Evolutionary conservation across 1,284 basidiomycete species (phyloP).

Genomic region (Trichosporon faecale): DNA sequence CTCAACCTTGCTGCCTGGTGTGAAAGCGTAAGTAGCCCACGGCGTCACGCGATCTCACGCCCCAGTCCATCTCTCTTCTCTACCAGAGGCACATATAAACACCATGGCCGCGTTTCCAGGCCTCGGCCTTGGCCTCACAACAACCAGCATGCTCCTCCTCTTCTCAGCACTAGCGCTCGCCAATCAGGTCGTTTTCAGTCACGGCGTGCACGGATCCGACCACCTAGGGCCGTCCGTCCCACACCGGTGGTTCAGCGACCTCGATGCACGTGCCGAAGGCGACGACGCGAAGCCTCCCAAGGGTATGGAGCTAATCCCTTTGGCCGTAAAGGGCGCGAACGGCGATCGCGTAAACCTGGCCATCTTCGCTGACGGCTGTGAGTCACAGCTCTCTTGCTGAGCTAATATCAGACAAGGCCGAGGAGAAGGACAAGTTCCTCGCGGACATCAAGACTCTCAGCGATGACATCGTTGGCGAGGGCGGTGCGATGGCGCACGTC

Average conservation of each 20-base stretch:
- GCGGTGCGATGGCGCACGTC: slow-evolving; percentile 73
- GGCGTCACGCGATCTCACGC: neutral
- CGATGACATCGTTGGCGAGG: slow-evolving; percentile 62
- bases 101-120: neutral
- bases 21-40: neutral
- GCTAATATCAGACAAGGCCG: slow-evolving; percentile 57
- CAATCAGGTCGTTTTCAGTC: neutral
- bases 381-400: slow-evolving; percentile 39
- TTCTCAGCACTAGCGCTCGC: neutral
- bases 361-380: slow-evolving; percentile 80
- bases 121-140: no score
- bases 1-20: neutral
- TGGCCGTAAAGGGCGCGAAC: slow-evolving; percentile 63
- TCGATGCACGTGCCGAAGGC: neutral
- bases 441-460: slow-evolving; percentile 66
- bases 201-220: neutral
- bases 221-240: neutral
- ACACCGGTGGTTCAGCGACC: neutral
- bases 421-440: slow-evolving; percentile 66
- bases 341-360: slow-evolving; percentile 69
- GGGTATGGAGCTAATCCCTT: slow-evolving; percentile 58
- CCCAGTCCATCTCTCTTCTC: neutral
- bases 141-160: neutral
- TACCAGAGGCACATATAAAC: neutral
- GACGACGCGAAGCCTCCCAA: slow-evolving; percentile 10